Conservation (phyloP, 352 stramenopile genomes). For the Phytophthora crassamura region DNA sequence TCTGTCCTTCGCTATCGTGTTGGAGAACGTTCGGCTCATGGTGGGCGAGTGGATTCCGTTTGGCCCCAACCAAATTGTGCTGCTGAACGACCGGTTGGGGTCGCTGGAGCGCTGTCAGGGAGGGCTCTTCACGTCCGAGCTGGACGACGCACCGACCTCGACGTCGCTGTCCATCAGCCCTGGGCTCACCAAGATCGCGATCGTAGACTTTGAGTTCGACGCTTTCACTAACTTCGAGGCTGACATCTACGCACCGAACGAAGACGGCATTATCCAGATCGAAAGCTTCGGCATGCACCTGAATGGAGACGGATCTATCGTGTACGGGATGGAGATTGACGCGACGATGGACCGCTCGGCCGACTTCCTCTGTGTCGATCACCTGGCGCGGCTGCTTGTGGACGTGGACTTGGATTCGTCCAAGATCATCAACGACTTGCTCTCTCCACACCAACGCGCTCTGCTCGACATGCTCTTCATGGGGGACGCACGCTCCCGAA, state of each 20-base stretch:
- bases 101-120: constrained; percentile 96
- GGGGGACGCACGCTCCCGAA: constrained; percentile 92
- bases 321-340: constrained; percentile 94
- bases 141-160: constrained; percentile 86
- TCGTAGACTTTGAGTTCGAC: constrained; percentile 98
- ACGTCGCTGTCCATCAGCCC: constrained; percentile 85
- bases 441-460: constrained; percentile 94
- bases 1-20: constrained; percentile 95
- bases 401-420: constrained; percentile 96
- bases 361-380: constrained; percentile 97
- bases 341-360: constrained; percentile 97
- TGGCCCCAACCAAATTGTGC: constrained; percentile 97
- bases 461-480: constrained; percentile 97
- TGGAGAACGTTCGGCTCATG: constrained; percentile 97
- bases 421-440: constrained; percentile 96
- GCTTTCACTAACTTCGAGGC: constrained; percentile 99
- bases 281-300: constrained; percentile 96
- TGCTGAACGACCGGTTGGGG: constrained; percentile 97
- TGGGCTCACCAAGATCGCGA: constrained; percentile 96
- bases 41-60: constrained; percentile 99
- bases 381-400: constrained; percentile 95
- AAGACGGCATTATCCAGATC: constrained; percentile 96
- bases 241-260: constrained; percentile 95
- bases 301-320: constrained; percentile 79
- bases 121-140: constrained; percentile 95